Conservation (phyloP, 768 basidiomycete species). For the Pisolithus tinctorius region DNA sequence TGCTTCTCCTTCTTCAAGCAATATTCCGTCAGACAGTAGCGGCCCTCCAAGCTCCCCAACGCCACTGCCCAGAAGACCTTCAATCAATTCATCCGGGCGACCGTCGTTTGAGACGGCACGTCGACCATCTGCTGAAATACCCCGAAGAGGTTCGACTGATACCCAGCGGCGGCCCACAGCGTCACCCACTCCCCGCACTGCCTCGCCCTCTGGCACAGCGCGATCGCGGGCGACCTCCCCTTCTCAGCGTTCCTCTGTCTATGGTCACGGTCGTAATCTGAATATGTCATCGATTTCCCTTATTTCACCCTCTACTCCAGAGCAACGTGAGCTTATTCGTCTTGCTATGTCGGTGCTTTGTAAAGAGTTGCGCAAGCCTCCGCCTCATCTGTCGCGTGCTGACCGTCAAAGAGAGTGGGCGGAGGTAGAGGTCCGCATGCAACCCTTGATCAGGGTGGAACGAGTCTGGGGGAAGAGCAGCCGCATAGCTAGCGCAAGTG, state of each 20-base stretch:
- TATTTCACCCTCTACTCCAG: constrained; percentile 40
- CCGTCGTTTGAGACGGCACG: constrained; percentile 26
- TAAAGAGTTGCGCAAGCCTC: constrained; percentile 58
- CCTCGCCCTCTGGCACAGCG: constrained; percentile 37
- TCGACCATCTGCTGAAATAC: constrained; percentile 23
- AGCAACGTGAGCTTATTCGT: constrained; percentile 64
- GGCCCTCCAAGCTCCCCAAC: constrained; percentile 23
- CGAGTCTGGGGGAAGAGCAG: constrained; percentile 71
- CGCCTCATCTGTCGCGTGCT: constrained; percentile 45
- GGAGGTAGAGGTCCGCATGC: constrained; percentile 64
- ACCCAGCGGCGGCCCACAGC: constrained; percentile 17
- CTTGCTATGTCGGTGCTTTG: constrained; percentile 57
- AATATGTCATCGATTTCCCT: constrained; percentile 59
- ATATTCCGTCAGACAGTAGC: constrained; percentile 35
- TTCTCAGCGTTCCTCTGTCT: constrained; percentile 33
- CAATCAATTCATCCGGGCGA: constrained; percentile 18
- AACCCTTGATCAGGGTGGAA: constrained; percentile 59
- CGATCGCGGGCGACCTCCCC: constrained; percentile 42
- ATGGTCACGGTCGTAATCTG: constrained; percentile 48
- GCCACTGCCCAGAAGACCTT: constrained; percentile 22
- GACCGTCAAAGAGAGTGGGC: constrained; percentile 59
- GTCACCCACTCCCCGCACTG: constrained; percentile 31
- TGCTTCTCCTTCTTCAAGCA: constrained; percentile 44
- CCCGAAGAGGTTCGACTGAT: constrained; percentile 17
- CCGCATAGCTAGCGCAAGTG: constrained; percentile 32